A percentile compares a stretch with the other conserved stretches of the same genome.
Evolutionary conservation across 768 basidiomycete species (phyloP).

Genomic region (Trametes punicea): DNA sequence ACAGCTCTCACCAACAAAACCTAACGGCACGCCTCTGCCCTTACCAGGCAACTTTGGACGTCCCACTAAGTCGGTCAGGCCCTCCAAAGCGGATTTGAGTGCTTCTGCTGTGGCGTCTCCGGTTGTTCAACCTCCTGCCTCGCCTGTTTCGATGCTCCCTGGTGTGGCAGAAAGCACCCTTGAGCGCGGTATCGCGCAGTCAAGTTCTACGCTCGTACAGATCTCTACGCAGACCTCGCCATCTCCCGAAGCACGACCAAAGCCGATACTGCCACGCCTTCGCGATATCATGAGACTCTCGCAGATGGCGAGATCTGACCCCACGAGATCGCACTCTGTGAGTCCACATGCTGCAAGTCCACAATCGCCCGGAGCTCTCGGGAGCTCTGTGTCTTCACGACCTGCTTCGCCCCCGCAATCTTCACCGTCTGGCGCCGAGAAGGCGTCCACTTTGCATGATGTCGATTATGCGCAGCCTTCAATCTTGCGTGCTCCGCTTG

Average conservation of each 20-base stretch:
- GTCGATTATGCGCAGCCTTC: neutral
- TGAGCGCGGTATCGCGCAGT: too few relatives aligned
- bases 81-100: too few relatives aligned
- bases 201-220: neutral
- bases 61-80: neutral
- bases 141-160: neutral
- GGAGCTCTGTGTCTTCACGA: neutral
- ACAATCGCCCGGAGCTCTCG: neutral
- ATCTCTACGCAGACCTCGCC: neutral
- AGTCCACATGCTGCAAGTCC: neutral
- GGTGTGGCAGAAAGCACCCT: too few relatives aligned
- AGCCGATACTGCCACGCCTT: conserved; percentile 1
- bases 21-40: neutral
- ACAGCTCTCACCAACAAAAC: neutral
- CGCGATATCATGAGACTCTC: neutral
- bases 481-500: neutral
- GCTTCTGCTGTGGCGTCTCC: neutral
- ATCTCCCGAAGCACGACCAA: neutral
- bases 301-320: neutral
- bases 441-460: neutral
- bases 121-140: neutral
- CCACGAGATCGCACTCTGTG: neutral
- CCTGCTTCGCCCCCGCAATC: neutral
- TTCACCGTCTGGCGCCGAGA: neutral
- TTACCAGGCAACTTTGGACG: neutral